Evolutionary conservation across 495 filamentous ascomycete species (phyloP), one percentile per base, ranked within the genome.

Genomic region (Tuber microsphaerosporum): DNA sequence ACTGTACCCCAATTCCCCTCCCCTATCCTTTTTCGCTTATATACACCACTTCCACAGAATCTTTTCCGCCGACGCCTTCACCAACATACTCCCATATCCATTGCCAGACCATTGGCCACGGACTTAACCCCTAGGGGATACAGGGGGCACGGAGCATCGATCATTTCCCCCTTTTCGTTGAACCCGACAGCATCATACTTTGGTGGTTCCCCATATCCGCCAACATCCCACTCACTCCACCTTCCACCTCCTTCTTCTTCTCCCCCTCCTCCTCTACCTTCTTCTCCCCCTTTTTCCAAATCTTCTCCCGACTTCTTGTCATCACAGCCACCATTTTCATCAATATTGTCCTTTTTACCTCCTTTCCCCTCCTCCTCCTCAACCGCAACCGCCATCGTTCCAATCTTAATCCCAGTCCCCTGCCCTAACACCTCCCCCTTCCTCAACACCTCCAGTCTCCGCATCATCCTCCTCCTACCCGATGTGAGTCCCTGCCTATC

Each of bases 391-490:
- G 31, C 77, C 39, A n/a, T n/a, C 16, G 12, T 44, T 65, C 71
- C 43, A 16, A 16, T 16, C 56, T 9, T 31, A 2, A 31, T 10
- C 75, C 17, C 48, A 17, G 61, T 26, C 70, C 45, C 37, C 14
- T 17, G 69, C 16, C 34, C n/a, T 48, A 14, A 42, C 48, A 34
- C 72, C 26, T 70, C 20, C 9, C 65, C 68, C 41, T 45, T 44
- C 37, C 69, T 69, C 6, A 69, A 31, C 72, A 79, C 6, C 26
- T 78, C 76, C 16, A 79, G 42, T 61, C 74, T 72, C n/a, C 71
- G 71, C 69, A 51, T 26, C 10, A 79, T 44, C 12, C 56, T 72
- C n/a, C 43, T 61, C 7, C 68, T 51, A 2, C 72, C 68, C 56
- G 16, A 17, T 0, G 51, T 26, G n/a, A 26, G 51, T 5, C 31